Evolutionary conservation across 345 rosid species (phyloP), one percentile per base, ranked within the genome.

Genomic region (Eucalyptus grandis): DNA sequence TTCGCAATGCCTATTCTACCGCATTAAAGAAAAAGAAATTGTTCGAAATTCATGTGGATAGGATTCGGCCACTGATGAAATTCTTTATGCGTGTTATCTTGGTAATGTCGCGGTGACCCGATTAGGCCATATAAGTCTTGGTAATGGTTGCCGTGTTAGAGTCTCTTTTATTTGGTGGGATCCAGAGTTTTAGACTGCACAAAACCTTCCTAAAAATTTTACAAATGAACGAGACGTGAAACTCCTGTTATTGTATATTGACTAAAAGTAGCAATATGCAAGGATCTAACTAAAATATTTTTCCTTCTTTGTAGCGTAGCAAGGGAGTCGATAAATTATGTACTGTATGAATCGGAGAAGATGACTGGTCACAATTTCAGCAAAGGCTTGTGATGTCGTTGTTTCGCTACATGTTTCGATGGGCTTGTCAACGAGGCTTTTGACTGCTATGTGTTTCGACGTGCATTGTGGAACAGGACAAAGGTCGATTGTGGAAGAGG

Each of bases 311-410:
- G 93, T 94, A 98, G 98, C 87, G 98, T 98, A 19, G 99, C 98
- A 77, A 94, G 98, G 88, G 99, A 98, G 90, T 98, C 96, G 88
- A 96, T 96, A 91, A 97, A 98, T 91, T 98, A 97, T 92, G 95
- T 96, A 86, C 93, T 96, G 54, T 93, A 94, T 3, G 99, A 96
- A 93, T 89, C 98, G 21, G 99, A 96, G 94, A 95, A 92, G 94
- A 67, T 93, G 92, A 89, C 97, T 44, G 96, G 99, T 89, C 93
- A 93, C 58, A 98, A 97, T 92, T 93, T 94, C 90, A 94, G 95
- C 95, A 83, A 94, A 90, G 83, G 88, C 56, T 81, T 92, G 22
- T 92, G 89, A 93, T 86, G 54, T 40, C 53, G n/a, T 86, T 49
- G n/a, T 81, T 81, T 31, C 30, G 2, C 37, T 46, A 49, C 46